Evolutionary conservation across 768 basidiomycete genomes (phyloP).

Genomic region (Mycena kentingensis): DNA sequence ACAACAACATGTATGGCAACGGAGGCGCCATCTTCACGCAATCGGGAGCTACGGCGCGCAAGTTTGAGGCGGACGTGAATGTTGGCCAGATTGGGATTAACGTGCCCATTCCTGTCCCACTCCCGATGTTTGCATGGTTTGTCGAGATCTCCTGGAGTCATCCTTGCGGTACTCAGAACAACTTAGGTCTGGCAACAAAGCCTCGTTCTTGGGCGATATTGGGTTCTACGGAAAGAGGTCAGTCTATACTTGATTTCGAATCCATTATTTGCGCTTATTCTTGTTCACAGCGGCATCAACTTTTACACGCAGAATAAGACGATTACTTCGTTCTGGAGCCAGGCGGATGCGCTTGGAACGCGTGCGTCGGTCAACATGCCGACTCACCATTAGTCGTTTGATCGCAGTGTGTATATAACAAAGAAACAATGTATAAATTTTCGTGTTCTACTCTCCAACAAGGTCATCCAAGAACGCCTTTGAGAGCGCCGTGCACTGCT

Average conservation of each 20-base stretch:
- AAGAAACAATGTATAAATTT: background rate
- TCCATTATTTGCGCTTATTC: conserved; percentile 5
- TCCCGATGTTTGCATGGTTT: conserved; percentile 94
- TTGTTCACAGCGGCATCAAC: conserved; percentile 82
- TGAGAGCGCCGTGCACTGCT: conserved; percentile 73
- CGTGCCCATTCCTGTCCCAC: conserved; percentile 88
- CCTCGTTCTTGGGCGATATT: conserved; percentile 75
- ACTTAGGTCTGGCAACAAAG: conserved; percentile 44
- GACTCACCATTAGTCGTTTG: conserved; percentile 69
- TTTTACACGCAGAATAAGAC: conserved; percentile 95
- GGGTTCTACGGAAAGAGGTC: conserved; percentile 90
- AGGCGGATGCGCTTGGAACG: conserved; percentile 78
- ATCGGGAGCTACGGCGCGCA: conserved; percentile 91
- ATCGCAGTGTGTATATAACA: background rate
- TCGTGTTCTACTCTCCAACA: conserved; percentile 28
- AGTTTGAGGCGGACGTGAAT: conserved; percentile 76
- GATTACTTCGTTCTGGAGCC: conserved; percentile 89
- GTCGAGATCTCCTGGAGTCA: conserved; percentile 60
- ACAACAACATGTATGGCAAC: conserved; percentile 89
- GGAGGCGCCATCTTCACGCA: conserved; percentile 97
- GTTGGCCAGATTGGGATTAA: conserved; percentile 94
- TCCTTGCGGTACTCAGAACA: background rate
- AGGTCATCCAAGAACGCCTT: conserved; percentile 80
- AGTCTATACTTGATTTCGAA: conserved; percentile 12
- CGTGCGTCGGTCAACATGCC: conserved; percentile 89